Percentiles rank a stretch among this genome's conserved stretches.
Evolutionary conservation across 2,329 filamentous ascomycete genomes (phyloP).

Genomic region (Ceratocystis variospora): DNA sequence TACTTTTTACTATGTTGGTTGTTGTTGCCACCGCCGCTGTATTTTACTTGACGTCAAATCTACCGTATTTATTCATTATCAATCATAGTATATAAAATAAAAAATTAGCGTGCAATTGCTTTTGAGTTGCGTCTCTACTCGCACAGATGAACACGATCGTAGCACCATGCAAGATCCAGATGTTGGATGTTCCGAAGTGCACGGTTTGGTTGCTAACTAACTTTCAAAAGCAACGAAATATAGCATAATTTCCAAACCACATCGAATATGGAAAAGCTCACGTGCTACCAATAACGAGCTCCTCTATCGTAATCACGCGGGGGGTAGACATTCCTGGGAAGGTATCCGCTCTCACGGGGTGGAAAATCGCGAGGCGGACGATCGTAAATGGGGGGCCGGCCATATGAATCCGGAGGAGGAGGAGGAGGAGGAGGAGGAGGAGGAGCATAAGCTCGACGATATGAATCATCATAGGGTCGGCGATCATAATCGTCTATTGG

Average conservation of each 20-base stretch:
- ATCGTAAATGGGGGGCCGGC: constrained; percentile 41
- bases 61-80: neutral
- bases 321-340: constrained; percentile 30
- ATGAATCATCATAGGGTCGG: constrained; percentile 62
- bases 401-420: constrained; percentile 47
- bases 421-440: constrained; percentile 37
- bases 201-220: neutral
- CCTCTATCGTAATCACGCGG: constrained; percentile 35
- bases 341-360: constrained; percentile 38
- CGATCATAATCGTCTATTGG: constrained; percentile 65
- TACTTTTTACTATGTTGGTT: neutral
- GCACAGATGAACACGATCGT: neutral
- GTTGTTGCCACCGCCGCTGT: neutral
- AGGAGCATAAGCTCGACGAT: constrained; percentile 46
- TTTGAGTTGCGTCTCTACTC: neutral
- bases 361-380: constrained; percentile 39
- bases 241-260: neutral
- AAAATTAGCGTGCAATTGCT: neutral
- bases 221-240: neutral
- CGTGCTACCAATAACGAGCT: constrained; percentile 35
- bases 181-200: too few species aligned
- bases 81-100: neutral
- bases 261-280: neutral
- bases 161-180: too few species aligned
- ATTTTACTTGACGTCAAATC: neutral